These are phyloP conservation scores for Cystoderma amianthinum DNA, from an alignment of 768 basidiomycete genomes.

Conservation along the genomic window DNA sequence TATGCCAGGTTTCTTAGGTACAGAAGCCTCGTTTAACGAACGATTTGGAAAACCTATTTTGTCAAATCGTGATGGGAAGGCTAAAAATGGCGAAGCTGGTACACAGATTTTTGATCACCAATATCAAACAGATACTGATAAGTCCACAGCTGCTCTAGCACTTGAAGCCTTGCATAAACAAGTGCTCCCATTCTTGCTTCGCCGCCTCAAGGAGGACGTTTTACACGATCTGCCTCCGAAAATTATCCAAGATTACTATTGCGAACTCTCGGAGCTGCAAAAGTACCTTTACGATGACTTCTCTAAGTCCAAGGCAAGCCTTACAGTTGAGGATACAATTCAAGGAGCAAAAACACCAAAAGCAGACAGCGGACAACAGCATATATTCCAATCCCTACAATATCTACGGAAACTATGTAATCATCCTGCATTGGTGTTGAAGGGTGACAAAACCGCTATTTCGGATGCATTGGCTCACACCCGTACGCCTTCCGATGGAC, in stretches of 20 bases:
- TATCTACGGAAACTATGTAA: conserved; percentile 97
- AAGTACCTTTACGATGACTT: conserved; percentile 94
- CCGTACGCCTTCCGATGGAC: conserved; percentile 31
- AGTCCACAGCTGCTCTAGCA: conserved; percentile 72
- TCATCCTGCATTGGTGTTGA: conserved; percentile 89
- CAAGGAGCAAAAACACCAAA: conserved; percentile 31
- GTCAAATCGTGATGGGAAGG: conserved; percentile 91
- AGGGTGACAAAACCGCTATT: conserved; percentile 58
- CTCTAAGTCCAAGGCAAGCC: conserved; percentile 66
- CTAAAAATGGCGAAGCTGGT: conserved; percentile 94
- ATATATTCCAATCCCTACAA: conserved; percentile 95
- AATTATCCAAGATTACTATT: conserved; percentile 99
- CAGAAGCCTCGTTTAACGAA: conserved; percentile 90
- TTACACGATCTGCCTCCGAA: conserved; percentile 94
- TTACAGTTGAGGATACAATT: conserved; percentile 59
- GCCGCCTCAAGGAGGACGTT: conserved; percentile 96
- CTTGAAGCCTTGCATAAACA: conserved; percentile 97
- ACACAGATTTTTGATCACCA: conserved; percentile 16
- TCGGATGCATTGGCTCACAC: conserved; percentile 50
- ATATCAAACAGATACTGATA: conserved; percentile 1
- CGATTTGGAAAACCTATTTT: conserved; percentile 94
- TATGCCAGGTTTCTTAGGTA: conserved; percentile 99
- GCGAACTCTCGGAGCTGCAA: conserved; percentile 93
- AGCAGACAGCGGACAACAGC: conserved; percentile 54
- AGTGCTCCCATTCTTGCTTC: conserved; percentile 95